These are phyloP conservation scores for Bothriochloa decipiens DNA, from an alignment of 176 grass and related monocot species.

Conservation along the genomic window DNA sequence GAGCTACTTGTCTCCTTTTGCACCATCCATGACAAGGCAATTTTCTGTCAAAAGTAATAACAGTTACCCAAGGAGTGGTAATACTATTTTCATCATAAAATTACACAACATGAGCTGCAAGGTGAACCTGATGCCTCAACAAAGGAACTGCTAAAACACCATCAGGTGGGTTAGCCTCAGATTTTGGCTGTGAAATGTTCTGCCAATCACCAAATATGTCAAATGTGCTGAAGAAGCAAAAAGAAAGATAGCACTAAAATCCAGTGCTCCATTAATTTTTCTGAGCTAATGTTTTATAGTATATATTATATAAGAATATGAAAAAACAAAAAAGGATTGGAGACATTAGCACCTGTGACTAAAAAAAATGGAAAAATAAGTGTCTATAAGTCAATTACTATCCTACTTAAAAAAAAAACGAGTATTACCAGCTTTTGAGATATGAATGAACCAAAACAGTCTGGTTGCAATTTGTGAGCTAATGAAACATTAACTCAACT, in stretches of 20 bases:
- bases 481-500: not conserved
- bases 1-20: constrained; percentile 77
- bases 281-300: constrained; percentile 4
- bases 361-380: constrained; percentile 7
- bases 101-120: constrained; percentile 8
- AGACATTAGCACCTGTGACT: constrained; percentile 2
- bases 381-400: not conserved
- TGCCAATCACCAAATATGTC: constrained; percentile 53
- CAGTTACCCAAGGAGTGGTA: constrained; percentile 33
- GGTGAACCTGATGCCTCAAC: constrained; percentile 88
- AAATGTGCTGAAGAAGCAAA: constrained; percentile 41
- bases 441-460: not conserved
- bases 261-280: not conserved
- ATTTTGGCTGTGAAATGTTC: constrained; percentile 86
- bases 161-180: constrained; percentile 85
- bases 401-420: no score
- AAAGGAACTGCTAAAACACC: constrained; percentile 84
- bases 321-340: not conserved
- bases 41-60: constrained; percentile 65
- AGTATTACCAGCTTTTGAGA: not conserved
- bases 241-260: constrained; percentile 17
- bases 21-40: constrained; percentile 98
- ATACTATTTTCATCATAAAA: constrained; percentile 24
- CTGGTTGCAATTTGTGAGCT: not conserved
- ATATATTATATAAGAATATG: not conserved